These are phyloP conservation scores for Lepidium sativum DNA, from an alignment of 345 rosid genomes.

Conservation along the genomic window DNA sequence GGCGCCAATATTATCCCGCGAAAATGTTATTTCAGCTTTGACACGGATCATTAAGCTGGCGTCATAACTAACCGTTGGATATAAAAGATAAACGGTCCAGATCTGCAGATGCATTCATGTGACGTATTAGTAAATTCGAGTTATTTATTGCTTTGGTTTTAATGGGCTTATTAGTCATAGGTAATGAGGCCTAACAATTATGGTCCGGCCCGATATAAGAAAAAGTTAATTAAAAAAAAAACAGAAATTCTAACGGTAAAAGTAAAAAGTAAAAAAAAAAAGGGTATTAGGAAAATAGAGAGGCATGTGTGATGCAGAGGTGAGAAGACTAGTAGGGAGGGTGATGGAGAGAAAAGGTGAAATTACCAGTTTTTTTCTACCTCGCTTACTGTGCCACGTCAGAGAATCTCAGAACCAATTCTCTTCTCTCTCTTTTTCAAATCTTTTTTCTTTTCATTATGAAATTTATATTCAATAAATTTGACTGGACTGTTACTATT, in stretches of 20 bases:
- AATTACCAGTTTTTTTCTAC: neutral
- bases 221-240: neutral
- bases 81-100: neutral
- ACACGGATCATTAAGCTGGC: conserved; percentile 12
- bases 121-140: neutral
- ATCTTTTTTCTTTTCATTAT: neutral
- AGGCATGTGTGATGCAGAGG: conserved; percentile 24
- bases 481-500: too few species aligned
- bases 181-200: neutral
- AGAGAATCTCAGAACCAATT: conserved; percentile 4
- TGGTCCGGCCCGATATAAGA: neutral
- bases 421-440: neutral
- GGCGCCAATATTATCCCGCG: conserved; percentile 21
- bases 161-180: too few species aligned
- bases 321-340: conserved; percentile 8
- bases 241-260: conserved; percentile 31
- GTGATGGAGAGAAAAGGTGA: conserved; percentile 1
- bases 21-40: neutral
- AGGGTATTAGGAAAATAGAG: neutral
- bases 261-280: neutral
- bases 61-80: neutral
- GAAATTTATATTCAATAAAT: too few species aligned
- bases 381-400: conserved; percentile 14
- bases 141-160: neutral
- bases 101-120: neutral